phyloP scores from a whole-genome alignment of 306 rosid genomes.

The Cyclanthera cordifolia region DNA sequence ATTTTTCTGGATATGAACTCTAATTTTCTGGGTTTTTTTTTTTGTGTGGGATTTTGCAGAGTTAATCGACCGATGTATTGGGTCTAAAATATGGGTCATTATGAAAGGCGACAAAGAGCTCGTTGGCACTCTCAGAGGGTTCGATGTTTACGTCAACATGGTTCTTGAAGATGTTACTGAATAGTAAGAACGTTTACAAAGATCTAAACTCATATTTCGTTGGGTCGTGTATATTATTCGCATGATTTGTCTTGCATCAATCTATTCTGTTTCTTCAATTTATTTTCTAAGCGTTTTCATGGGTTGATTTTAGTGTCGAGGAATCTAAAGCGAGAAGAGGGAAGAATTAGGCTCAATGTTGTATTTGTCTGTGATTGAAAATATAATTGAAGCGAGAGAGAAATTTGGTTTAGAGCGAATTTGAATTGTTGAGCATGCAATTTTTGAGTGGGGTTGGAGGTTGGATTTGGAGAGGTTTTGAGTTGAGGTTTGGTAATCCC shows the following conservation, averaged over 20 bases:
- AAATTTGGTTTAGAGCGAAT: background rate
- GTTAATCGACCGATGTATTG: conserved; percentile 90
- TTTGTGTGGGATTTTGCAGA: conserved; percentile 39
- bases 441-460: background rate
- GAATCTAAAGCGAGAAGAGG: background rate
- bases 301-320: background rate
- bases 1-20: background rate
- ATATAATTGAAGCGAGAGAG: background rate
- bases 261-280: background rate
- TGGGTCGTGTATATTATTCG: background rate
- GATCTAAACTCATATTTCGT: background rate
- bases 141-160: conserved; percentile 95
- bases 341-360: background rate
- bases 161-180: conserved; percentile 97
- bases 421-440: background rate
- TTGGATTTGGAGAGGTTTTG: background rate
- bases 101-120: conserved; percentile 99
- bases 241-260: background rate
- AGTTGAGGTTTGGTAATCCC: background rate
- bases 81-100: conserved; percentile 95
- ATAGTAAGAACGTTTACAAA: conserved; percentile 42
- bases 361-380: background rate
- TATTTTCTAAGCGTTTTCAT: background rate
- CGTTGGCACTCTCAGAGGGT: conserved; percentile 85
- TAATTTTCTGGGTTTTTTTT: background rate